Percentiles rank a stretch among this genome's conserved stretches.
Conservation (phyloP, 2,329 filamentous ascomycete genomes). For the Claviceps quebecensis region DNA sequence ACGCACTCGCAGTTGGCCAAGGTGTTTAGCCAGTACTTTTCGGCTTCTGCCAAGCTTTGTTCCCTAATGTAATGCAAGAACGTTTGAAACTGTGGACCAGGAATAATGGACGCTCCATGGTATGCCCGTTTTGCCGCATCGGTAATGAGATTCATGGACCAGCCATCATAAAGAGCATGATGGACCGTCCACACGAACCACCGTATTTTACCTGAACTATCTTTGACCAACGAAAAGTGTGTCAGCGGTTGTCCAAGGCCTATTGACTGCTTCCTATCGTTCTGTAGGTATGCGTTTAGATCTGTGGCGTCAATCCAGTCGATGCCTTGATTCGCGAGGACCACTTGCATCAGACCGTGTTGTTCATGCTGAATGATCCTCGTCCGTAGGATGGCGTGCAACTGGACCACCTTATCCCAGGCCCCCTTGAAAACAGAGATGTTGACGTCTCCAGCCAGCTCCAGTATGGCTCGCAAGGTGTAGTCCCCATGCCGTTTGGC, state of each 20-base stretch:
- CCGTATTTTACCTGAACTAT: conserved; percentile 19
- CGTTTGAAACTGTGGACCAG: conserved; percentile 20
- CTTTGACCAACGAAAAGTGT: conserved; percentile 24
- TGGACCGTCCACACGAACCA: conserved; percentile 27
- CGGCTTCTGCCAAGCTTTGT: conserved; percentile 20
- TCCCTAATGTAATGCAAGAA: conserved; percentile 30
- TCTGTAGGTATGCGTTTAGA: conserved; percentile 21
- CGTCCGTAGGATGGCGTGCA: conserved; percentile 25
- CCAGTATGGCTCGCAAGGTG: conserved; percentile 11
- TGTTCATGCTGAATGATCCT: conserved; percentile 29
- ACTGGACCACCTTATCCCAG: conserved; percentile 5
- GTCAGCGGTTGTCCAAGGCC: conserved; percentile 26
- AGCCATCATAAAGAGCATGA: conserved; percentile 37
- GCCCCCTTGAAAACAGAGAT: conserved; percentile 5
- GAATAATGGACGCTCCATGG: not conserved
- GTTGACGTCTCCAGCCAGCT: conserved; percentile 5
- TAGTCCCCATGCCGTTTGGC: conserved; percentile 20
- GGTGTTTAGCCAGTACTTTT: conserved; percentile 28
- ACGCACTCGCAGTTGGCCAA: conserved; percentile 23
- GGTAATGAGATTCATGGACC: conserved; percentile 29
- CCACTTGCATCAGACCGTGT: conserved; percentile 28
- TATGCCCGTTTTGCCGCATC: conserved; percentile 15
- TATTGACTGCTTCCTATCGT: conserved; percentile 22
- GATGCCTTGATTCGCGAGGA: conserved; percentile 22
- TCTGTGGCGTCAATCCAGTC: conserved; percentile 11